Evolutionary conservation across 129 eudicot species (phyloP).

Genomic region (Flaveria linearis): DNA sequence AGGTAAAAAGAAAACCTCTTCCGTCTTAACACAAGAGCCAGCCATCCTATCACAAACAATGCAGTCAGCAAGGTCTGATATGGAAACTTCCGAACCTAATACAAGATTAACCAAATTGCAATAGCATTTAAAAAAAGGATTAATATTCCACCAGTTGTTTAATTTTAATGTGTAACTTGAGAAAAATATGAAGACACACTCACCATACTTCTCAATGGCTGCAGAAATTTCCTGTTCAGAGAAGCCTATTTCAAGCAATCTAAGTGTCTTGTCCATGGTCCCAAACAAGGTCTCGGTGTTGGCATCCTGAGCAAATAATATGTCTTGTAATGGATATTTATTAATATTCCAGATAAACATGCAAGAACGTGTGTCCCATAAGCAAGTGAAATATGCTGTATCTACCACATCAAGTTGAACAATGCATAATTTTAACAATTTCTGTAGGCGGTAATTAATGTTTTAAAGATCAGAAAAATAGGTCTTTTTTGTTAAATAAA

Average conservation of each 20-base stretch:
- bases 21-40: slow-evolving; percentile 33
- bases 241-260: slow-evolving; percentile 84
- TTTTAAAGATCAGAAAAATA: not conserved
- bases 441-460: not conserved
- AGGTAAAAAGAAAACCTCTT: slow-evolving; percentile 45
- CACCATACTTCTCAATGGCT: slow-evolving; percentile 86
- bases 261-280: slow-evolving; percentile 90
- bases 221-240: slow-evolving; percentile 76
- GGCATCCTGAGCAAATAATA: slow-evolving; percentile 47
- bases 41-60: slow-evolving; percentile 55
- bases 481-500: not conserved
- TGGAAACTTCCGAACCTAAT: slow-evolving; percentile 79
- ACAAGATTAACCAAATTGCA: slow-evolving; percentile 21
- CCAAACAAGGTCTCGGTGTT: slow-evolving; percentile 79
- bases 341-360: slow-evolving; percentile 21
- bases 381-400: slow-evolving; percentile 1
- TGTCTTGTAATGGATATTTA: slow-evolving; percentile 20
- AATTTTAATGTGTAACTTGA: not conserved
- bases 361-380: slow-evolving; percentile 1
- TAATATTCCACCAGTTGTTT: slow-evolving; percentile 6
- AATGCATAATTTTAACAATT: not conserved
- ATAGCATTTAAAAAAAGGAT: not conserved
- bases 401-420: not conserved
- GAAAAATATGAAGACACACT: slow-evolving; percentile 34
- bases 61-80: slow-evolving; percentile 67